Base-by-base conservation (phyloP, 306 rosid species). In the Vicia villosa region DNA sequence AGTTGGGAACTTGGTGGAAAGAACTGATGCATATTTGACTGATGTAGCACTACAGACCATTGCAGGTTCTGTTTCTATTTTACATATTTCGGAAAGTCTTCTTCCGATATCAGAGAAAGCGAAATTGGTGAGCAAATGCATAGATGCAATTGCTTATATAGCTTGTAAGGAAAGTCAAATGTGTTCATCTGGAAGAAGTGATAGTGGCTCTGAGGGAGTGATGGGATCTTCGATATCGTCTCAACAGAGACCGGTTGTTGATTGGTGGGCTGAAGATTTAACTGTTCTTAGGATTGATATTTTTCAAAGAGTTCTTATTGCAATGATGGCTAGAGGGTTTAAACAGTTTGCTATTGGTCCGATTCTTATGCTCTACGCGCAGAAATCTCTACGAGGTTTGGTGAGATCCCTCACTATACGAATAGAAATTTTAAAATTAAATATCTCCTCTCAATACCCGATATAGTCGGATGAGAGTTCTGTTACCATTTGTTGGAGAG, bases 251-350 rank as follows among this genome's bases (percentile, higher is more conserved):
- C 81, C 94, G 8, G 59, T 83, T 17, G 96, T 88, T 76, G 96
- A 89, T 26, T 95, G 99, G 96, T 95, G 99, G 99, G 96, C 97
- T 50, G 99, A 95, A 70, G 97, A 95, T 63, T 68, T 95, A 0
- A 87, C 83, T n/a, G 86, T 91, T 66, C 92, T 95, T 51, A 77
- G 99, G 89, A 89, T 95, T 34, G 99, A 95, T 72, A 79, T 89
- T 75, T 95, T 95, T 58, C 99, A 87, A 55, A 76, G 97, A 79
- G 96, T 91, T 74, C 80, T 95, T 2, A 77, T 84, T n/a, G 99
- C 99, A 40, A 91, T 91, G 99, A 83, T 91, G 85, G 90, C 99
- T 5, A 86, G 97, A 84, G 99, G 99, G 73, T 87, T 86, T 74
- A 89, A 89, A 66, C 97, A 86, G 72, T 78, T 75, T 61, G 94